Evolutionary conservation across 352 stramenopile species (phyloP).

Genomic region (Achlya hypogyna): DNA sequence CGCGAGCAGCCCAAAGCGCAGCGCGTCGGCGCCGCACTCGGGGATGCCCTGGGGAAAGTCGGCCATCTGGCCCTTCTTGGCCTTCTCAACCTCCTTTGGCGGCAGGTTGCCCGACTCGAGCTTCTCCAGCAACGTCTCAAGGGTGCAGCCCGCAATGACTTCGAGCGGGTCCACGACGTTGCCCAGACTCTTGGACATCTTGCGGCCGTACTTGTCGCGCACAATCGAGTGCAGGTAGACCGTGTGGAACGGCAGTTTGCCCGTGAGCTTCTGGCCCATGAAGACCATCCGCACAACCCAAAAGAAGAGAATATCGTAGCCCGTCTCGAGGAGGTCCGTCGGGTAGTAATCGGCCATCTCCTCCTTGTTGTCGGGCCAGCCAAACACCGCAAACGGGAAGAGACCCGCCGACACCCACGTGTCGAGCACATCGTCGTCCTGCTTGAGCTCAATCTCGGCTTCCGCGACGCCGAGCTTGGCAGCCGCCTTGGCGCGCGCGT

Average conservation of each 20-base stretch:
- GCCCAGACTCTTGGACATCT: conserved; percentile 99
- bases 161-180: conserved; percentile 99
- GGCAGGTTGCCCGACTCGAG: conserved; percentile 87
- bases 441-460: conserved; percentile 81
- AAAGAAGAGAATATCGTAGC: conserved; percentile 99
- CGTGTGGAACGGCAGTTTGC: conserved; percentile 95
- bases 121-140: conserved; percentile 89
- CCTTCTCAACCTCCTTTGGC: conserved; percentile 90
- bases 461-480: conserved; percentile 57
- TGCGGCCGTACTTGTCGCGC: conserved; percentile 98
- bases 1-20: conserved; percentile 95
- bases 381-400: conserved; percentile 90
- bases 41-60: conserved; percentile 99
- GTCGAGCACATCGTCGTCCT: conserved; percentile 99
- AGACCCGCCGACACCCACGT: conserved; percentile 99
- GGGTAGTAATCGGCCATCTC: conserved; percentile 35
- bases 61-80: conserved; percentile 91
- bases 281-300: conserved; percentile 99
- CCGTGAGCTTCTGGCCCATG: conserved; percentile 94
- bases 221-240: conserved; percentile 99
- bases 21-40: conserved; percentile 95
- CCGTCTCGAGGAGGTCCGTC: conserved; percentile 76
- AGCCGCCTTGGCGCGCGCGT: conserved; percentile 86
- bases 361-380: conserved; percentile 86
- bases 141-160: conserved; percentile 94